Evolutionary conservation across 2,329 filamentous ascomycete species (phyloP).

Genomic region (Hypoxylon sp.): DNA sequence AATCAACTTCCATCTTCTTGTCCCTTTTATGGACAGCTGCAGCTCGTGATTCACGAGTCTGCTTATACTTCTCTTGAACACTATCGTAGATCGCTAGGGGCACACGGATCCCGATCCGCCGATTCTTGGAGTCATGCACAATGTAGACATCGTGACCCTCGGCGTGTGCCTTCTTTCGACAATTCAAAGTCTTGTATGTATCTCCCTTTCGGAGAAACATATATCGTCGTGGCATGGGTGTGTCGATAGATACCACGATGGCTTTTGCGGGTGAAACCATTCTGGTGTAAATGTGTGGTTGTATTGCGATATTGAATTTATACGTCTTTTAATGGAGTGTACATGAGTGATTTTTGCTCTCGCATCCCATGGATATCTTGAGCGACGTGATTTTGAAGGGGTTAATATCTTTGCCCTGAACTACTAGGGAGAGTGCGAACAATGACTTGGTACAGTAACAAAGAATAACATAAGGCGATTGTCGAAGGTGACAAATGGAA

Average conservation of each 20-base stretch:
- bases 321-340: neutral
- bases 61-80: slow-evolving; percentile 46
- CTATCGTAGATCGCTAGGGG: slow-evolving; percentile 53
- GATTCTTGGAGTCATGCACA: slow-evolving; percentile 51
- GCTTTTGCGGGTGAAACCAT: slow-evolving; percentile 38
- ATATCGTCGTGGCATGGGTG: slow-evolving; percentile 59
- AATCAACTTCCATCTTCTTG: slow-evolving; percentile 51
- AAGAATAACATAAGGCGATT: neutral
- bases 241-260: slow-evolving; percentile 44
- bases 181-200: slow-evolving; percentile 60
- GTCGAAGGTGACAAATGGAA: neutral
- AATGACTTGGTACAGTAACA: slow-evolving; percentile 3
- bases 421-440: neutral
- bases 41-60: slow-evolving; percentile 54
- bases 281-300: neutral
- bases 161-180: slow-evolving; percentile 57
- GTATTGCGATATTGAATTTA: neutral
- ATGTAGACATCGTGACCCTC: slow-evolving; percentile 56
- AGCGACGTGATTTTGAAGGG: neutral
- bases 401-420: neutral
- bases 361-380: neutral
- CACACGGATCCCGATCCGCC: slow-evolving; percentile 58
- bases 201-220: slow-evolving; percentile 61
- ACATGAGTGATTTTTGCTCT: neutral
- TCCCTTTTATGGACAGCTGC: slow-evolving; percentile 56